Conservation (phyloP, 805 yeast species). For the Candida berthetii region DNA sequence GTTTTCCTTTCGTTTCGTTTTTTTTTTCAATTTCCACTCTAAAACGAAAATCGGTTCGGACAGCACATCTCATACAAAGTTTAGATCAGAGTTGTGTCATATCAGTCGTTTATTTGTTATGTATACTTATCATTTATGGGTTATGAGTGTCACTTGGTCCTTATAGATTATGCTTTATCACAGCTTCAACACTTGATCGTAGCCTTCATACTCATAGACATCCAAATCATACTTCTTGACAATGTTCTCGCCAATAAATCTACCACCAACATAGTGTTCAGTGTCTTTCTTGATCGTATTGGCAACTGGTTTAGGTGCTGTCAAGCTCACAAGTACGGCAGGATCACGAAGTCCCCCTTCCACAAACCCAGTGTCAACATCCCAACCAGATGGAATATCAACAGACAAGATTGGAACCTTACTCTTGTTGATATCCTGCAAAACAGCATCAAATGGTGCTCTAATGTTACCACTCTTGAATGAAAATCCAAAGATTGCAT, state of each 20-base stretch:
- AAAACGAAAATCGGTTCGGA: too few species aligned
- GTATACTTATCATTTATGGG: too few species aligned
- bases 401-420: conserved; percentile 65
- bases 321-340: conserved; percentile 66
- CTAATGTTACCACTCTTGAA: conserved; percentile 80
- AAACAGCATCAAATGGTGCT: conserved; percentile 57
- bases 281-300: conserved; percentile 34
- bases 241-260: conserved; percentile 64
- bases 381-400: conserved; percentile 97
- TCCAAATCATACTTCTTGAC: conserved; percentile 72
- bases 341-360: conserved; percentile 46
- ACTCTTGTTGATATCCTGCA: conserved; percentile 30
- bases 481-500: conserved; percentile 89
- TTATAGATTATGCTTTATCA: not conserved
- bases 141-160: too few species aligned
- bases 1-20: too few species aligned
- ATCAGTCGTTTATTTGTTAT: too few species aligned
- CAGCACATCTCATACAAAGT: too few species aligned
- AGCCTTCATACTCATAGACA: conserved; percentile 51
- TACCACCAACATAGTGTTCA: conserved; percentile 81
- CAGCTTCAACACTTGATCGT: conserved; percentile 47
- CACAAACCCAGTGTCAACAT: conserved; percentile 81
- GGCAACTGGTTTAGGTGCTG: conserved; percentile 94
- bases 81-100: too few species aligned
- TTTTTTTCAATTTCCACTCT: too few species aligned